A percentile compares a stretch with the other conserved stretches of the same genome.
phyloP scores from a whole-genome alignment of 1,284 basidiomycete genomes.

The Malassezia cuniculi region DNA sequence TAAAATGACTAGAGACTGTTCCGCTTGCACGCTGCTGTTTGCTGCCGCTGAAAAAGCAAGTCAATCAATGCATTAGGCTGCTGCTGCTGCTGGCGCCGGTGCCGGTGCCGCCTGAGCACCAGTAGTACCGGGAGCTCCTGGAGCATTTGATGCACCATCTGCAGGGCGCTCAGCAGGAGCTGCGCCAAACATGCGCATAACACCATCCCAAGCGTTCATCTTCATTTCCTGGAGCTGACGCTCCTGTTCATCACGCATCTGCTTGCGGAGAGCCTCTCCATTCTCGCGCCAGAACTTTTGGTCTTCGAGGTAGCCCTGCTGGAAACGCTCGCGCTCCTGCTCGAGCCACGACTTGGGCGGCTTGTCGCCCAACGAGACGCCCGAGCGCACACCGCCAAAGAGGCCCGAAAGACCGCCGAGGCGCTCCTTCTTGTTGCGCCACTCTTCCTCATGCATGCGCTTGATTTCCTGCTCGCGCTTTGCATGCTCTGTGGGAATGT shows the following conservation, averaged over 20 bases:
- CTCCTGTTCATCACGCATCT: conserved; percentile 69
- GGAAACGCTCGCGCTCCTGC: conserved; percentile 72
- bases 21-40: too few species aligned
- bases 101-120: not conserved
- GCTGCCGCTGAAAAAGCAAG: too few species aligned
- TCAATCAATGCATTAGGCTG: too few species aligned
- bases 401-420: conserved; percentile 51
- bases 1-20: too few species aligned
- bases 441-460: conserved; percentile 61
- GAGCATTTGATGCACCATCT: too few species aligned
- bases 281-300: conserved; percentile 73
- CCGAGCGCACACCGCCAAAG: conserved; percentile 50
- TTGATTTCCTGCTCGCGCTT: conserved; percentile 64
- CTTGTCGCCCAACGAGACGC: conserved; percentile 1
- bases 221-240: conserved; percentile 54
- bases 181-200: conserved; percentile 11
- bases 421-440: conserved; percentile 55
- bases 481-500: conserved; percentile 78
- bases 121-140: not conserved
- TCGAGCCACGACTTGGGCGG: conserved; percentile 63
- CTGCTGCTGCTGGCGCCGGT: too few species aligned
- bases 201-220: conserved; percentile 36
- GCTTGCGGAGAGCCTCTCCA: conserved; percentile 63
- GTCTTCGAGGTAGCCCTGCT: conserved; percentile 70
- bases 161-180: not conserved